Evolutionary conservation across 805 yeast species (phyloP).

Genomic region (Kazachstania bromeliacearum): DNA sequence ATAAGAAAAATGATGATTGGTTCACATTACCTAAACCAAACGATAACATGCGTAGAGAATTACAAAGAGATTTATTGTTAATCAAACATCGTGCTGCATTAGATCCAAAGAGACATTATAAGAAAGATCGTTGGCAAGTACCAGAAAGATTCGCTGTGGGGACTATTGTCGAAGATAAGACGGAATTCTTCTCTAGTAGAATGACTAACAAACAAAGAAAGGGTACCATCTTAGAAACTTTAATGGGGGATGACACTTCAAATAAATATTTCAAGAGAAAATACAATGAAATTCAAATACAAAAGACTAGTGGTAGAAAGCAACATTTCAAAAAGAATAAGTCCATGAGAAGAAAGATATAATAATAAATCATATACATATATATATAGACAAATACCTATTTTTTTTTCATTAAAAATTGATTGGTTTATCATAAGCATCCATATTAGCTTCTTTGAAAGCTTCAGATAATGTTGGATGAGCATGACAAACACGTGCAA

Average conservation of each 20-base stretch:
- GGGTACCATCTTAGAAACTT: conserved; percentile 69
- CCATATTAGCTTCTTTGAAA: conserved; percentile 93
- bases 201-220: conserved; percentile 66
- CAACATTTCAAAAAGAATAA: conserved; percentile 54
- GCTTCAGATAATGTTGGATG: conserved; percentile 98
- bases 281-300: conserved; percentile 67
- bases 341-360: conserved; percentile 40
- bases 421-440: conserved; percentile 84
- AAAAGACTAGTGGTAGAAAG: conserved; percentile 55
- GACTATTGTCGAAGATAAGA: conserved; percentile 71
- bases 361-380: background rate
- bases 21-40: conserved; percentile 71
- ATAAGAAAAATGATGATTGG: conserved; percentile 44
- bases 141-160: conserved; percentile 85
- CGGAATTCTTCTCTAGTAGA: conserved; percentile 58
- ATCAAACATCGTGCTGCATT: conserved; percentile 81
- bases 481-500: conserved; percentile 96
- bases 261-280: conserved; percentile 76
- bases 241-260: conserved; percentile 62
- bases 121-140: conserved; percentile 67
- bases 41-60: conserved; percentile 44
- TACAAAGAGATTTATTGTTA: conserved; percentile 69
- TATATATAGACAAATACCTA: conserved; percentile 1
- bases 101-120: conserved; percentile 93
- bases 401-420: conserved; percentile 38